Conservation (phyloP, 805 yeast genomes). For the Groenewaldozyma salmanticensis region DNA sequence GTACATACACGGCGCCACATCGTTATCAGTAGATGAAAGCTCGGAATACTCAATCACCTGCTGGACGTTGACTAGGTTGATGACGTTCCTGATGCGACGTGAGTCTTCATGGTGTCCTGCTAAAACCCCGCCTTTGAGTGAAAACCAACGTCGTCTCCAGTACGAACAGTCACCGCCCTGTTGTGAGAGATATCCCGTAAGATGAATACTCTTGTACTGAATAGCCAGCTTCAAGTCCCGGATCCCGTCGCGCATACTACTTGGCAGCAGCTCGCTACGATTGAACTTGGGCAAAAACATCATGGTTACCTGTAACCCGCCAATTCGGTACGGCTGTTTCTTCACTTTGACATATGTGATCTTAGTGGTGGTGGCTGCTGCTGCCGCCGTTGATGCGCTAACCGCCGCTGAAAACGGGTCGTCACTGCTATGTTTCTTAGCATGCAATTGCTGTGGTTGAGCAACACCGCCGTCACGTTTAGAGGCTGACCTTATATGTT, state of each 20-base stretch:
- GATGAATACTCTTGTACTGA: constrained; percentile 4
- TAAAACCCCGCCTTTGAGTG: constrained; percentile 57
- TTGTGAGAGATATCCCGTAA: constrained; percentile 65
- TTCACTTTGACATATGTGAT: constrained; percentile 1
- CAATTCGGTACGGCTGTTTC: constrained; percentile 32
- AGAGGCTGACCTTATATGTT: not conserved
- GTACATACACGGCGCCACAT: constrained; percentile 35
- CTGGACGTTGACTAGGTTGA: constrained; percentile 16
- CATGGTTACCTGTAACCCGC: constrained; percentile 43
- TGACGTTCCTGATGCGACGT: constrained; percentile 8
- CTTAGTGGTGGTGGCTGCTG: not conserved
- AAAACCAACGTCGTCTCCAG: constrained; percentile 67
- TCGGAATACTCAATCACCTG: constrained; percentile 28
- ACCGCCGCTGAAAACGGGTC: not conserved
- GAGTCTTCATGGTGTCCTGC: constrained; percentile 58
- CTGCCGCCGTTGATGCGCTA: not conserved
- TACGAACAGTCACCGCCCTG: constrained; percentile 81
- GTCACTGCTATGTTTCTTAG: too few species aligned
- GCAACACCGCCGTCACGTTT: not conserved
- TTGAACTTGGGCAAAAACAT: constrained; percentile 48
- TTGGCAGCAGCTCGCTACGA: constrained; percentile 32
- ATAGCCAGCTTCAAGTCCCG: constrained; percentile 24
- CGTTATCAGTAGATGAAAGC: constrained; percentile 20
- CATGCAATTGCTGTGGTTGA: not conserved
- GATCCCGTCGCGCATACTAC: constrained; percentile 34